phyloP scores from a whole-genome alignment of 2,329 filamentous ascomycete genomes.

The Colletotrichum higginsianum region DNA sequence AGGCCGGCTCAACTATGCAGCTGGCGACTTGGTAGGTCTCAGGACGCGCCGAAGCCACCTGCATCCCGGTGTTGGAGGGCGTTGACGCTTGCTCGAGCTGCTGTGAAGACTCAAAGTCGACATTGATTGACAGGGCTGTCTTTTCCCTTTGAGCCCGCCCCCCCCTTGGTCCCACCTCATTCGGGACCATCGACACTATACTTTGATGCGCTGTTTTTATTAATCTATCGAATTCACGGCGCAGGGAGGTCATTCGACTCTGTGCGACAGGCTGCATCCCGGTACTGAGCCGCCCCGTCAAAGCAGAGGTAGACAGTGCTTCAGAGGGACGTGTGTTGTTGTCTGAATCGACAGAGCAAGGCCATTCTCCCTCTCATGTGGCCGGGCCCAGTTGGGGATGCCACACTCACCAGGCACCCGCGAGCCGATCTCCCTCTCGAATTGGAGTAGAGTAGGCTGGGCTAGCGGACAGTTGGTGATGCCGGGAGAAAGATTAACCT shows the following conservation, averaged over 20 bases:
- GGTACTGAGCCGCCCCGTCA: not conserved
- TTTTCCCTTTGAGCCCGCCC: not conserved
- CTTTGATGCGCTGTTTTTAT: slow-evolving; percentile 18
- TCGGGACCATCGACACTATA: not conserved
- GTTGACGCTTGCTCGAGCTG: slow-evolving; percentile 15
- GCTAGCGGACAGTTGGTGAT: slow-evolving; percentile 5
- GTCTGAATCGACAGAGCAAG: not conserved
- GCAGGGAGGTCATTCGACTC: slow-evolving; percentile 7
- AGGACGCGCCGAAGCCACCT: not conserved
- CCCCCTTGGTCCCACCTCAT: slow-evolving; percentile 12
- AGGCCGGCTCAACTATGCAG: not conserved
- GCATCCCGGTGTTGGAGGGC: not conserved
- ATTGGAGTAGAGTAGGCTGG: not conserved
- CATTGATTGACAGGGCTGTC: not conserved
- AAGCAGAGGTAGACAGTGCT: not conserved
- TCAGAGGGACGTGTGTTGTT: no score
- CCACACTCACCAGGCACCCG: not conserved
- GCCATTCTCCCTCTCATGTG: not conserved
- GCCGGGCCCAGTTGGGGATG: not conserved
- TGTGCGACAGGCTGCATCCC: not conserved
- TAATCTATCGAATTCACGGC: slow-evolving; percentile 10
- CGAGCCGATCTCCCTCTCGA: not conserved
- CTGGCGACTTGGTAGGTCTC: slow-evolving; percentile 1
- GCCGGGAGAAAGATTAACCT: slow-evolving; percentile 9
- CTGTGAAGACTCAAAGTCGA: not conserved